Conservation (phyloP, 2,329 filamentous ascomycete species). For the Spiromastix sp. region DNA sequence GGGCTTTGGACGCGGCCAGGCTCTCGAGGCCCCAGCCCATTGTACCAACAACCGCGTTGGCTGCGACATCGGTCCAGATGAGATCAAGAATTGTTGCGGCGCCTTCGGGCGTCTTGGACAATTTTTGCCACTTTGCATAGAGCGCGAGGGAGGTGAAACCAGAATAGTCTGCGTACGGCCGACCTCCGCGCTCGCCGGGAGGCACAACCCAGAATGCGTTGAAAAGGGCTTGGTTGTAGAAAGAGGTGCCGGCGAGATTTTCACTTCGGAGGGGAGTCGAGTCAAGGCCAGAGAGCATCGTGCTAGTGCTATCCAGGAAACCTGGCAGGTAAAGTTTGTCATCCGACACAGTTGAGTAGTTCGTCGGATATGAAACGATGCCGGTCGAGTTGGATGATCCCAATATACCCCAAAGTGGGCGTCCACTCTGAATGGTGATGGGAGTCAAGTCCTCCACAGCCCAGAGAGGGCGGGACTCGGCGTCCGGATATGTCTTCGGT, state of each 20-base stretch:
- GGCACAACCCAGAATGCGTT: slow-evolving; percentile 8
- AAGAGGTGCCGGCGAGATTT: slow-evolving; percentile 26
- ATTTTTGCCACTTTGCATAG: slow-evolving; percentile 29
- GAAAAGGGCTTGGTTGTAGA: slow-evolving; percentile 17
- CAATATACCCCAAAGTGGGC: slow-evolving; percentile 26
- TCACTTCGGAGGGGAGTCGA: slow-evolving; percentile 2
- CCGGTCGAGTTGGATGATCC: not conserved
- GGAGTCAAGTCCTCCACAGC: slow-evolving; percentile 21
- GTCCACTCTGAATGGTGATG: slow-evolving; percentile 10
- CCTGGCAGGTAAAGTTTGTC: slow-evolving; percentile 3
- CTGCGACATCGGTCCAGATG: slow-evolving; percentile 35
- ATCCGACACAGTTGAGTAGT: slow-evolving; percentile 1
- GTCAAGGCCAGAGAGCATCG: not conserved
- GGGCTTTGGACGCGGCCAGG: not conserved
- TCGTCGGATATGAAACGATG: not conserved
- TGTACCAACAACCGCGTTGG: slow-evolving; percentile 33
- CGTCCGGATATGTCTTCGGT: slow-evolving; percentile 26
- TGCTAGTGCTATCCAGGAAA: not conserved
- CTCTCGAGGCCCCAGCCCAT: slow-evolving; percentile 5
- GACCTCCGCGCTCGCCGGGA: not conserved
- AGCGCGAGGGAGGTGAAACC: slow-evolving; percentile 29
- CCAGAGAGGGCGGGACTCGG: slow-evolving; percentile 23
- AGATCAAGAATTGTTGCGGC: slow-evolving; percentile 31
- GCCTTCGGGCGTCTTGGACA: slow-evolving; percentile 16
- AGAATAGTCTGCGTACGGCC: slow-evolving; percentile 20